These are phyloP conservation scores for Teunomyces funiuensis DNA, from an alignment of 805 yeast species.

Conservation along the genomic window DNA sequence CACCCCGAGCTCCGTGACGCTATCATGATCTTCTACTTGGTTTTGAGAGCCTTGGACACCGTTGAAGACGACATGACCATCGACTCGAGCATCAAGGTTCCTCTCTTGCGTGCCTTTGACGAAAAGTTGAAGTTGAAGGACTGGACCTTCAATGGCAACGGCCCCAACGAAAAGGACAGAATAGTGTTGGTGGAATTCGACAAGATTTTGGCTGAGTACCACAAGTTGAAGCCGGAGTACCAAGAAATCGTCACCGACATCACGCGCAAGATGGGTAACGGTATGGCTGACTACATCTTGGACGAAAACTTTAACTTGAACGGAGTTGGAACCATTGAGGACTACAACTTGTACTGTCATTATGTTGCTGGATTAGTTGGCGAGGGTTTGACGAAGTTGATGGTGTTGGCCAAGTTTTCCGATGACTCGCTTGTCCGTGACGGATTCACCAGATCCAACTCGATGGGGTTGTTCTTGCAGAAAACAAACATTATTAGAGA, in stretches of 20 bases:
- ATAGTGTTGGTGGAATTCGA: constrained; percentile 80
- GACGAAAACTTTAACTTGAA: constrained; percentile 74
- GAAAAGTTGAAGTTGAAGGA: constrained; percentile 59
- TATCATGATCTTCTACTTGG: constrained; percentile 79
- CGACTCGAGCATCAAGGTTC: constrained; percentile 67
- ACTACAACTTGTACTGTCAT: constrained; percentile 90
- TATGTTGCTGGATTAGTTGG: constrained; percentile 98
- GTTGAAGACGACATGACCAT: constrained; percentile 95
- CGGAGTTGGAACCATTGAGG: constrained; percentile 77
- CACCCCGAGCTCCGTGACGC: constrained; percentile 86
- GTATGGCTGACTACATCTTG: constrained; percentile 92
- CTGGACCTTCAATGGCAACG: constrained; percentile 80
- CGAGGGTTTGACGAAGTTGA: constrained; percentile 85
- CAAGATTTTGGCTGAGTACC: constrained; percentile 65
- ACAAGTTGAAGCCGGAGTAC: constrained; percentile 68
- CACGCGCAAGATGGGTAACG: constrained; percentile 87
- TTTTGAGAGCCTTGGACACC: constrained; percentile 90
- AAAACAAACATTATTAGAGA: constrained; percentile 96
- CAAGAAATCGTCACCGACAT: constrained; percentile 78
- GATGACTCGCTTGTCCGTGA: constrained; percentile 47
- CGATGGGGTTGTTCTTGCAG: constrained; percentile 95
- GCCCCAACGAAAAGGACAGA: constrained; percentile 78
- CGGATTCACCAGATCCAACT: constrained; percentile 60
- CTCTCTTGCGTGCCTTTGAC: constrained; percentile 68
- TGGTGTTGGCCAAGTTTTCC: constrained; percentile 73